A percentile compares a stretch with the other conserved stretches of the same genome.
These are phyloP conservation scores for Backusella circina DNA, from an alignment of 192 early-diverging fungal species.

Conservation along the genomic window DNA sequence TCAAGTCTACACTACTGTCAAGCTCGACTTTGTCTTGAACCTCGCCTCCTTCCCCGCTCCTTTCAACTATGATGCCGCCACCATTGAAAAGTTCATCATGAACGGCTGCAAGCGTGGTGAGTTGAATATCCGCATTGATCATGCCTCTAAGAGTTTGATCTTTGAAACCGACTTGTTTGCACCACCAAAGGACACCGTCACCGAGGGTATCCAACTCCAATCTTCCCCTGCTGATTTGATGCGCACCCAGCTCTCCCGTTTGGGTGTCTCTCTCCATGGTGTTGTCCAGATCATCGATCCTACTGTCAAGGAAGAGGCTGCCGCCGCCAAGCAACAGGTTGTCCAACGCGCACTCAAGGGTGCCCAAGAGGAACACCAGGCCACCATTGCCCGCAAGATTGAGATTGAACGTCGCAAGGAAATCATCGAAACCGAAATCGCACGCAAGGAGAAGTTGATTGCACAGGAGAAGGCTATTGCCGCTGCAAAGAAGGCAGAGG, in stretches of 20 bases:
- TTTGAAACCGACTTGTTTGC: slow-evolving; percentile 93
- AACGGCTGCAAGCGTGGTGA: slow-evolving; percentile 96
- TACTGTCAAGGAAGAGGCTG: slow-evolving; percentile 58
- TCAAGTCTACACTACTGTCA: slow-evolving; percentile 96
- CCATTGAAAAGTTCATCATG: slow-evolving; percentile 98
- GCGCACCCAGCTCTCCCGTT: slow-evolving; percentile 85
- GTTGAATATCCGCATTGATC: slow-evolving; percentile 92
- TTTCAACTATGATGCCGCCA: slow-evolving; percentile 78
- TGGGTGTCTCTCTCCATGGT: slow-evolving; percentile 83
- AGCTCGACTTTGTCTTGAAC: slow-evolving; percentile 89
- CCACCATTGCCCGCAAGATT: slow-evolving; percentile 69
- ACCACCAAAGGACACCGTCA: slow-evolving; percentile 67
- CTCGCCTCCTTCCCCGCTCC: slow-evolving; percentile 86
- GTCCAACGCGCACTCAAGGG: slow-evolving; percentile 68
- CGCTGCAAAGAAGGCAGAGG: slow-evolving; percentile 76
- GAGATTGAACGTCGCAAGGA: slow-evolving; percentile 89
- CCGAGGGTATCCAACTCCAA: slow-evolving; percentile 81
- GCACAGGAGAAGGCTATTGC: slow-evolving; percentile 70
- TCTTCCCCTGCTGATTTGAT: slow-evolving; percentile 87
- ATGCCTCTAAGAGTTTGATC: slow-evolving; percentile 81
- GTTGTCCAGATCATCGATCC: slow-evolving; percentile 86
- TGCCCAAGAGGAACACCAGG: slow-evolving; percentile 80
- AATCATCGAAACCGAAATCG: slow-evolving; percentile 66
- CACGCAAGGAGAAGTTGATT: slow-evolving; percentile 82
- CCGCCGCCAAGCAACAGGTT: slow-evolving; percentile 60